These are phyloP conservation scores for Claviceps sp. DNA, from an alignment of 2,329 filamentous ascomycete genomes.

Conservation along the genomic window DNA sequence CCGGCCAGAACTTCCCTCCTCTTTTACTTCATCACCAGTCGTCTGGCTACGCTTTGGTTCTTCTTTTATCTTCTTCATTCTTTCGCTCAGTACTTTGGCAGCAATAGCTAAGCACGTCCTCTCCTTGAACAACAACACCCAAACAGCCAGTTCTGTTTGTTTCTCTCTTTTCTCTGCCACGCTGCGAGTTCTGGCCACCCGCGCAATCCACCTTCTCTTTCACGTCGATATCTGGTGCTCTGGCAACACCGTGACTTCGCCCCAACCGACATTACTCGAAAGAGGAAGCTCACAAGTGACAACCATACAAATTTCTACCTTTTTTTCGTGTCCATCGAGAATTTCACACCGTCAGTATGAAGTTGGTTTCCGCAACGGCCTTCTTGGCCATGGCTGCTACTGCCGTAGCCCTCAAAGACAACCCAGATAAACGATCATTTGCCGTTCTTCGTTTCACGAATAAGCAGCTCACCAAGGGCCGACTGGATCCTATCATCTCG, in stretches of 20 bases:
- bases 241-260: constrained; percentile 17
- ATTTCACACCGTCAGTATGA: constrained; percentile 18
- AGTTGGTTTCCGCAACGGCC: constrained; percentile 17
- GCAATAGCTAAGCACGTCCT: constrained; percentile 22
- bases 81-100: constrained; percentile 5
- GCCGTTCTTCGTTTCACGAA: constrained; percentile 61
- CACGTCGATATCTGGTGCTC: constrained; percentile 18
- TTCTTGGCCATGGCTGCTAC: constrained; percentile 26
- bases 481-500: constrained; percentile 53
- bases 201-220: constrained; percentile 12
- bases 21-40: constrained; percentile 6
- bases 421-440: constrained; percentile 36
- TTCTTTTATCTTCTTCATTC: not conserved
- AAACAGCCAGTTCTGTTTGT: constrained; percentile 16
- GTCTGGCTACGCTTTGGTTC: constrained; percentile 7
- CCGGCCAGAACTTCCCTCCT: not conserved
- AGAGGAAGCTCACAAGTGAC: not conserved
- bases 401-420: constrained; percentile 26
- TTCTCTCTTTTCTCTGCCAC: constrained; percentile 17
- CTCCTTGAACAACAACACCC: constrained; percentile 15
- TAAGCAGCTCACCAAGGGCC: constrained; percentile 46
- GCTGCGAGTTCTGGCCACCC: constrained; percentile 12
- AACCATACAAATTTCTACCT: not conserved
- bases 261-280: not conserved
- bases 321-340: not conserved